These are phyloP conservation scores for Sclerotiophoma versabilis DNA, from an alignment of 2,329 filamentous ascomycete species.

Conservation along the genomic window DNA sequence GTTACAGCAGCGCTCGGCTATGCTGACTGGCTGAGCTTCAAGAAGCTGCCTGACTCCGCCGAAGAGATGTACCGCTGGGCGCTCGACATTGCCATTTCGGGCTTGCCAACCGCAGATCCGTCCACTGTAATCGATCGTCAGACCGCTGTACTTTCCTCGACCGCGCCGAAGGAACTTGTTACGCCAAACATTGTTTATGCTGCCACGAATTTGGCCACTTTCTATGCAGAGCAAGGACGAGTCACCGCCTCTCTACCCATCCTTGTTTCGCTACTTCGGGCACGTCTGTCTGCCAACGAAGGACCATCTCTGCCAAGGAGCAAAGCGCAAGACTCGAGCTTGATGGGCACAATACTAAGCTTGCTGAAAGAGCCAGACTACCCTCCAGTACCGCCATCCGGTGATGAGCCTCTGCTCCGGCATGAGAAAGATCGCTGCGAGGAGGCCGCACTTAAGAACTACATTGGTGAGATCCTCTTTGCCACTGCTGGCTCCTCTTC, in stretches of 20 bases:
- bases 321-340: conserved; percentile 31
- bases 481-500: conserved; percentile 61
- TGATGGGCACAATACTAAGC: conserved; percentile 38
- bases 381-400: conserved; percentile 73
- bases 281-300: conserved; percentile 68
- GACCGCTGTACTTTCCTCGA: conserved; percentile 67
- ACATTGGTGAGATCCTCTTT: conserved; percentile 94
- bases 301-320: conserved; percentile 35
- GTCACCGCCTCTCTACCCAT: conserved; percentile 77
- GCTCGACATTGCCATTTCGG: conserved; percentile 73
- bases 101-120: conserved; percentile 54
- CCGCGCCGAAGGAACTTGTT: conserved; percentile 57
- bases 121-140: conserved; percentile 64
- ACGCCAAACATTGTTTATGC: conserved; percentile 78
- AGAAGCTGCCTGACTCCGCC: conserved; percentile 69
- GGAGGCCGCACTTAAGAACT: conserved; percentile 84
- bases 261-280: conserved; percentile 82
- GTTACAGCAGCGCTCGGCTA: conserved; percentile 83
- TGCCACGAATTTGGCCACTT: conserved; percentile 78
- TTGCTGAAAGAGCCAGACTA: conserved; percentile 64
- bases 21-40: conserved; percentile 84
- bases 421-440: conserved; percentile 74
- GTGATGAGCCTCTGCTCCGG: conserved; percentile 71
- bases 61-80: conserved; percentile 78
- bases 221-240: conserved; percentile 75